These are phyloP conservation scores for Aristolochia californica DNA, from an alignment of 164 flowering plant genomes.

Conservation along the genomic window DNA sequence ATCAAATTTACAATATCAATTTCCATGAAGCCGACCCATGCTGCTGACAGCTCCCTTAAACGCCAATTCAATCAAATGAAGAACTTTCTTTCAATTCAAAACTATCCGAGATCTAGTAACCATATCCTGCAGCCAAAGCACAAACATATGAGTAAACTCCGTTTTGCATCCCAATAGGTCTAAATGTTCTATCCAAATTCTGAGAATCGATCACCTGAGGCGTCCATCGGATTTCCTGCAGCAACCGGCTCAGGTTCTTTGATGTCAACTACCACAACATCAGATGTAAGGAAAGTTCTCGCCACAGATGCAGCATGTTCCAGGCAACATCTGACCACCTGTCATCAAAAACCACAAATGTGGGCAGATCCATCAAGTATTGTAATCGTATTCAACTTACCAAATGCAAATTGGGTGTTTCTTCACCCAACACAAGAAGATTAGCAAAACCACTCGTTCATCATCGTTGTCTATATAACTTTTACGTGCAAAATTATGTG, in stretches of 20 bases:
- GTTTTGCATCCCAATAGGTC: neutral
- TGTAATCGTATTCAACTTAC: too few relatives aligned
- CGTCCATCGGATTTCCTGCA: slow-evolving; percentile 82
- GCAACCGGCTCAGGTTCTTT: slow-evolving; percentile 63
- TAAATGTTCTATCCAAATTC: too few relatives aligned
- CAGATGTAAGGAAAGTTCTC: slow-evolving; percentile 79
- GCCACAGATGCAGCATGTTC: slow-evolving; percentile 94
- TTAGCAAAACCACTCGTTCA: too few relatives aligned
- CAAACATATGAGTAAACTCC: neutral
- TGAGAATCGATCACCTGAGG: slow-evolving; percentile 55
- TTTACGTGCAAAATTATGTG: too few relatives aligned
- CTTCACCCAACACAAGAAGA: too few relatives aligned
- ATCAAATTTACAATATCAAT: neutral
- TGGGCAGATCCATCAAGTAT: too few relatives aligned
- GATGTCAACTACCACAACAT: slow-evolving; percentile 84
- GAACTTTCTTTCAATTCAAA: slow-evolving; percentile 1
- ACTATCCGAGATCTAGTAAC: slow-evolving; percentile 7
- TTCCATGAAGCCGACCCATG: too few relatives aligned
- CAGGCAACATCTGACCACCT: slow-evolving; percentile 91
- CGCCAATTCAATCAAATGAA: neutral
- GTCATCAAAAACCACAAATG: neutral
- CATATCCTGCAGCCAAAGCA: slow-evolving; percentile 16
- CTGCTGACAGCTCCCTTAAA: neutral
- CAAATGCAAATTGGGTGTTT: too few relatives aligned
- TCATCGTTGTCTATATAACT: too few relatives aligned